A percentile compares a stretch with the other conserved stretches of the same genome.
These are phyloP conservation scores for Pyrus bretschneideri DNA, from an alignment of 306 rosid genomes.

Conservation along the genomic window DNA sequence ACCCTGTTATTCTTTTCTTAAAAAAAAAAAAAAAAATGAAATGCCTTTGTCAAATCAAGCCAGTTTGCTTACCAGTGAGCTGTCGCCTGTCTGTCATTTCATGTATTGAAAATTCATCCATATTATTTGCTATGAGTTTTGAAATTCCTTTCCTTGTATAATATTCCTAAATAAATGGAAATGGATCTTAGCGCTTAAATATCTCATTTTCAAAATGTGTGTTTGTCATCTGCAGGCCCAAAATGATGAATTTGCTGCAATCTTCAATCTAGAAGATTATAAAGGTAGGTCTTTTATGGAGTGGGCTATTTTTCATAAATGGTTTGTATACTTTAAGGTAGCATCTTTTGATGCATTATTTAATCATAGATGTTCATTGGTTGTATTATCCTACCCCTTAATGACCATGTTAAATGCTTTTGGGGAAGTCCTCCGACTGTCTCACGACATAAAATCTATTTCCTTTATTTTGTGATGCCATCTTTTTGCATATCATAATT, in stretches of 20 bases:
- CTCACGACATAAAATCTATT: background rate
- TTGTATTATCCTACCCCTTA: background rate
- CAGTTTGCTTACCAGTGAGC: background rate
- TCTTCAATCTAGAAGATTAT: constrained; percentile 94
- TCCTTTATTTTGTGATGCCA: background rate
- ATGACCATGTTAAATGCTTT: background rate
- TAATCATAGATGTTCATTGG: background rate
- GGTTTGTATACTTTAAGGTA: background rate
- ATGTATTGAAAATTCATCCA: background rate
- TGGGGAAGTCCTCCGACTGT: background rate
- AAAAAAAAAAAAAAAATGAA: background rate
- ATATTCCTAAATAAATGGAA: background rate
- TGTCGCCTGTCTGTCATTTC: background rate
- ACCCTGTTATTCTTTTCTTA: background rate
- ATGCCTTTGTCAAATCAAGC: background rate
- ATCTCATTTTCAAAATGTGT: constrained; percentile 3
- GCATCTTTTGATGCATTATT: background rate
- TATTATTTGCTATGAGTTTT: too few relatives aligned
- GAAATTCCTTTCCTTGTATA: background rate
- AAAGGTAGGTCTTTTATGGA: constrained; percentile 46
- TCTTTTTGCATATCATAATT: background rate
- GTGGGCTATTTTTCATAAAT: background rate
- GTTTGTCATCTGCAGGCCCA: constrained; percentile 61
- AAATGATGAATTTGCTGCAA: constrained; percentile 66
- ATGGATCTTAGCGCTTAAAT: background rate